These are phyloP conservation scores for Botrytis fabae DNA, from an alignment of 2,329 filamentous ascomycete species.

Conservation along the genomic window DNA sequence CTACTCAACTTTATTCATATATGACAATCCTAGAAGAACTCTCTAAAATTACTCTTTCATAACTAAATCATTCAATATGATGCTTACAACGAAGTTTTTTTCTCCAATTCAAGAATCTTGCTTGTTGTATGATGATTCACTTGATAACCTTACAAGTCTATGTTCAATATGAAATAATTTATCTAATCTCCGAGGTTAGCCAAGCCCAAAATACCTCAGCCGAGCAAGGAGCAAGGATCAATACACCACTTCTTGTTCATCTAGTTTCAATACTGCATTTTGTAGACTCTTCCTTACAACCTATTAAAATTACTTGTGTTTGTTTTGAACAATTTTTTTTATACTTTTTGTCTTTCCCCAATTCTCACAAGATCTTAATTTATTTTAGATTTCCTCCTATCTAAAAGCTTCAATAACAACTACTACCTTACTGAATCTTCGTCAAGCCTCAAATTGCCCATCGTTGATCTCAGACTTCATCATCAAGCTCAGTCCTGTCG, in stretches of 20 bases:
- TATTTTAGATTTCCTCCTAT: neutral
- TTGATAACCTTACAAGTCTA: neutral
- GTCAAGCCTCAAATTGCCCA: neutral
- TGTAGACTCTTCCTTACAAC: fast-evolving
- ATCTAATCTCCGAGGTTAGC: neutral
- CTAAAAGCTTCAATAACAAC: neutral
- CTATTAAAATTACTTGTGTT: fast-evolving
- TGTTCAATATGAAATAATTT: neutral
- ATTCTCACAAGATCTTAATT: neutral
- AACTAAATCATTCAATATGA: neutral
- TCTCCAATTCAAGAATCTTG: neutral
- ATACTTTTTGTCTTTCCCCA: neutral
- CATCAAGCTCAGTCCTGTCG: neutral
- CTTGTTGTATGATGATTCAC: neutral
- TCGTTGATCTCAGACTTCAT: neutral
- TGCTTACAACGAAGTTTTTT: neutral
- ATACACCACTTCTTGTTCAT: neutral
- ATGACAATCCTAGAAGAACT: neutral
- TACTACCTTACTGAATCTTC: neutral
- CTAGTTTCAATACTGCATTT: neutral
- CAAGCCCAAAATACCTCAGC: neutral
- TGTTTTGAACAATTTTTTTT: neutral
- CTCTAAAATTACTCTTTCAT: neutral
- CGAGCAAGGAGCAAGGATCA: neutral
- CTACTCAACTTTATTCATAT: neutral